phyloP scores from a whole-genome alignment of 1,139 yeast species.

The Blastobotrys arbuscula region DNA sequence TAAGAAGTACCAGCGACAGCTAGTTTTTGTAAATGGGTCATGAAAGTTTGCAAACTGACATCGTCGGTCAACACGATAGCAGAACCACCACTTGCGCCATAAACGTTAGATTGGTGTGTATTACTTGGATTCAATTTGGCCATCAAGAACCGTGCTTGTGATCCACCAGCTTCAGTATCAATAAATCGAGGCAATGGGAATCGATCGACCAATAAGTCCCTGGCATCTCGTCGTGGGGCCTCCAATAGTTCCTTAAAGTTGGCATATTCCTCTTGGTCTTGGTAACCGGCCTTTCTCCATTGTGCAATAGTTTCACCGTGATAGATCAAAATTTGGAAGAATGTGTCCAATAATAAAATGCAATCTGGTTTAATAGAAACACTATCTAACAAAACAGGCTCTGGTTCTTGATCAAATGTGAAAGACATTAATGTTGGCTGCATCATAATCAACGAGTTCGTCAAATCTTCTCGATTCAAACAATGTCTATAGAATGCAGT shows the following conservation, averaged over 20 bases:
- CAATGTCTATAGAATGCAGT: slow-evolving; percentile 96
- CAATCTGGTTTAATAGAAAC: slow-evolving; percentile 88
- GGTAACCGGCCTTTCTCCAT: slow-evolving; percentile 96
- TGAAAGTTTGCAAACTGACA: slow-evolving; percentile 84
- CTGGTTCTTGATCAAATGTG: slow-evolving; percentile 71
- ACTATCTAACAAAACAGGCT: slow-evolving; percentile 90
- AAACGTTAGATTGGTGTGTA: slow-evolving; percentile 59
- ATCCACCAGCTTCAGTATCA: slow-evolving; percentile 96
- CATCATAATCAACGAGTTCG: slow-evolving; percentile 92
- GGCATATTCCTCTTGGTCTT: slow-evolving; percentile 82
- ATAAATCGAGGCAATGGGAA: slow-evolving; percentile 96
- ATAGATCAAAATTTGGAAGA: slow-evolving; percentile 91
- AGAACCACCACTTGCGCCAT: slow-evolving; percentile 46
- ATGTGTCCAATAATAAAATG: slow-evolving; percentile 83
- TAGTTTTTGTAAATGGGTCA: slow-evolving; percentile 81
- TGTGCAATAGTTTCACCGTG: slow-evolving; percentile 93
- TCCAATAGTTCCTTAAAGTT: slow-evolving; percentile 82
- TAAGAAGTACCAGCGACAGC: slow-evolving; percentile 50
- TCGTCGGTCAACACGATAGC: slow-evolving; percentile 94
- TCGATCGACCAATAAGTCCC: slow-evolving; percentile 82
- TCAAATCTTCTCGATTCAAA: slow-evolving; percentile 82
- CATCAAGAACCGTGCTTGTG: slow-evolving; percentile 94
- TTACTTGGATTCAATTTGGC: slow-evolving; percentile 93
- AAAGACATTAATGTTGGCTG: slow-evolving; percentile 92
- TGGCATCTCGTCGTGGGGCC: slow-evolving; percentile 90